Conservation (phyloP, 768 basidiomycete genomes). For the Punctularia strigosozonata region DNA sequence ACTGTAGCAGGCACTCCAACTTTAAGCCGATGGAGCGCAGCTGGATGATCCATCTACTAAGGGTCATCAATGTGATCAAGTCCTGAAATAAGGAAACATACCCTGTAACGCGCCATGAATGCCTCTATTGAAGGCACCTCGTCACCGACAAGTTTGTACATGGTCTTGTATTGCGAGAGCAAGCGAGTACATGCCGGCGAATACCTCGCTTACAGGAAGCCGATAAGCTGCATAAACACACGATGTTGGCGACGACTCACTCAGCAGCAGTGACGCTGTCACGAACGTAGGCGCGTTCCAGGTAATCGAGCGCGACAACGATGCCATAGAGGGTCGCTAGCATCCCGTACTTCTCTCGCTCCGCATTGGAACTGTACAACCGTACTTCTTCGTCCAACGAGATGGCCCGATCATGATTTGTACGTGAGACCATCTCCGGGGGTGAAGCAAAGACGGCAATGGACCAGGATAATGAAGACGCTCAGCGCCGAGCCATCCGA, state of each 20-base stretch:
- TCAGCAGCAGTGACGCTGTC: slow-evolving; percentile 86
- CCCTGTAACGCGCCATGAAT: slow-evolving; percentile 85
- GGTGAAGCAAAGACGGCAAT: too few species aligned
- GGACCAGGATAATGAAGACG: too few species aligned
- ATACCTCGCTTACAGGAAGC: slow-evolving; percentile 53
- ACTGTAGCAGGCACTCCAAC: slow-evolving; percentile 96
- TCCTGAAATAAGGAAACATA: slow-evolving; percentile 20
- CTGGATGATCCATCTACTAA: slow-evolving; percentile 80
- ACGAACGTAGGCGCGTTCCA: slow-evolving; percentile 90
- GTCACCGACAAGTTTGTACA: slow-evolving; percentile 89
- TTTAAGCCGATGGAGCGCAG: slow-evolving; percentile 79
- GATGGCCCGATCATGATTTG: too few species aligned
- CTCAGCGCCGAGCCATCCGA: too few species aligned
- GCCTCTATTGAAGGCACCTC: slow-evolving; percentile 77
- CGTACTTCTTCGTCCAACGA: slow-evolving; percentile 89
- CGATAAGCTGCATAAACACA: slow-evolving; percentile 19
- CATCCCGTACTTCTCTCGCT: slow-evolving; percentile 81
- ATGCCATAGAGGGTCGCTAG: slow-evolving; percentile 88
- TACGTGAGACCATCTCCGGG: too few species aligned
- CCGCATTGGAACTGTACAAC: slow-evolving; percentile 76
- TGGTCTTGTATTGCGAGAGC: slow-evolving; percentile 95
- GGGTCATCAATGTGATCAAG: background rate
- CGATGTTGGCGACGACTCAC: slow-evolving; percentile 36
- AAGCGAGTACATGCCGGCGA: slow-evolving; percentile 91
- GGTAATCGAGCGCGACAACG: slow-evolving; percentile 83